Evolutionary conservation across 2,329 filamentous ascomycete genomes (phyloP).

Genomic region (Microdochium trichocladiopsis): DNA sequence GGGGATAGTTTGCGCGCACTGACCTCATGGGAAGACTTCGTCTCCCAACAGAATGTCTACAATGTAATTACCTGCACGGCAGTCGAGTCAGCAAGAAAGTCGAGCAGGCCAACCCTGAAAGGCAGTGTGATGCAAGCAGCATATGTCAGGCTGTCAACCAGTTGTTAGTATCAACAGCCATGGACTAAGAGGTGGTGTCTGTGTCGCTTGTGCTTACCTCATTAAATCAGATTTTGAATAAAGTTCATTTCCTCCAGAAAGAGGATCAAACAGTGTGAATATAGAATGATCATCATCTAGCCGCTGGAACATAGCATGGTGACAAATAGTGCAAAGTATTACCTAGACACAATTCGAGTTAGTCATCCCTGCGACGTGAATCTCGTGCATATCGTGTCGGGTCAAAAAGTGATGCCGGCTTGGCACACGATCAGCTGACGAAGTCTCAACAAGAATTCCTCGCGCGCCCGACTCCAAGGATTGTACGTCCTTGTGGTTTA

Average conservation of each 20-base stretch:
- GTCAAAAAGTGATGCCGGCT: slow-evolving; percentile 5
- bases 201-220: slow-evolving; percentile 22
- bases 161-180: slow-evolving; percentile 2
- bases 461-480: slow-evolving; percentile 40
- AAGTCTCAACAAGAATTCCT: slow-evolving; percentile 58
- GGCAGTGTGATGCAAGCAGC: slow-evolving; percentile 2
- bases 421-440: slow-evolving; percentile 52
- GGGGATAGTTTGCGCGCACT: neutral
- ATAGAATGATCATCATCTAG: slow-evolving; percentile 24
- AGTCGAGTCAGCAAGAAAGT: slow-evolving; percentile 7
- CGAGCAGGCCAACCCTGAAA: neutral
- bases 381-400: neutral
- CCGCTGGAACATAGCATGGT: neutral
- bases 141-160: slow-evolving; percentile 15
- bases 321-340: slow-evolving; percentile 1
- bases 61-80: slow-evolving; percentile 10
- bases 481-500: slow-evolving; percentile 55
- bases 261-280: slow-evolving; percentile 31
- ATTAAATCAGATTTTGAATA: slow-evolving; percentile 28
- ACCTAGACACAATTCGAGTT: neutral
- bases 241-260: slow-evolving; percentile 26
- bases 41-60: neutral
- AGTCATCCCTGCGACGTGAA: neutral
- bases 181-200: neutral
- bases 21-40: neutral